Conservation (phyloP, 208 protist species). For the Wallacemonas sp. region DNA sequence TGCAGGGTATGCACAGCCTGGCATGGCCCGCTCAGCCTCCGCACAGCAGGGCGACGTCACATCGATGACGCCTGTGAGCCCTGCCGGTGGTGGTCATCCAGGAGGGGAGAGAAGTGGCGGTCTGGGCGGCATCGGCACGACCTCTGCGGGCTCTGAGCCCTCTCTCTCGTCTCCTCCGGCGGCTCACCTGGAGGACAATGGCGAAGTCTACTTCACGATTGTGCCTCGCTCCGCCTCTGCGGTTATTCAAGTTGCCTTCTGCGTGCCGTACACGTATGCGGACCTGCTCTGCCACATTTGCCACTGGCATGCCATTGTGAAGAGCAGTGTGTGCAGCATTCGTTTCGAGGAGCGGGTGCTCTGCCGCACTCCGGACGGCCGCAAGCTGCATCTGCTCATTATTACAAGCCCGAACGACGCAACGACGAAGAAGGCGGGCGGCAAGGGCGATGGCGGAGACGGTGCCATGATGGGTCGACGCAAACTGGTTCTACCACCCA, state of each 20-base stretch:
- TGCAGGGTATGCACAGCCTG: background rate
- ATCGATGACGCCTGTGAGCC: too few species aligned
- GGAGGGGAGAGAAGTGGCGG: too few species aligned
- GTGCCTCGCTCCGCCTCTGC: constrained; percentile 42
- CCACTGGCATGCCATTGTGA: constrained; percentile 77
- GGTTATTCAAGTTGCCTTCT: constrained; percentile 84
- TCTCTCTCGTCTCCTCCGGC: too few species aligned
- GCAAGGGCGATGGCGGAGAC: constrained; percentile 7
- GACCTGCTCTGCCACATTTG: constrained; percentile 84
- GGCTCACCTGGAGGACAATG: constrained; percentile 44
- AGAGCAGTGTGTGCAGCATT: constrained; percentile 46
- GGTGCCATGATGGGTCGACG: background rate
- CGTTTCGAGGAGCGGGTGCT: constrained; percentile 86
- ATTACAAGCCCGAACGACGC: constrained; percentile 53
- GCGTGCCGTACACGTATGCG: constrained; percentile 83
- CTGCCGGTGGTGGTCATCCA: too few species aligned
- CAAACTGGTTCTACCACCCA: background rate
- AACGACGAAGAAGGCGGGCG: constrained; percentile 10
- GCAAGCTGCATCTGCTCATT: constrained; percentile 83
- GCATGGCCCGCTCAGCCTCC: too few species aligned
- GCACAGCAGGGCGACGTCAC: too few species aligned
- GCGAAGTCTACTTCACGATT: constrained; percentile 74
- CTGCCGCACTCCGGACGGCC: constrained; percentile 70
- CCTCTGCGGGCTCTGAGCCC: too few species aligned
- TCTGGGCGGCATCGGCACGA: too few species aligned